Percentiles rank a stretch among this genome's conserved stretches.
phyloP scores from a whole-genome alignment of 2,329 filamentous ascomycete genomes.

The Pyrenochaeta sp. region DNA sequence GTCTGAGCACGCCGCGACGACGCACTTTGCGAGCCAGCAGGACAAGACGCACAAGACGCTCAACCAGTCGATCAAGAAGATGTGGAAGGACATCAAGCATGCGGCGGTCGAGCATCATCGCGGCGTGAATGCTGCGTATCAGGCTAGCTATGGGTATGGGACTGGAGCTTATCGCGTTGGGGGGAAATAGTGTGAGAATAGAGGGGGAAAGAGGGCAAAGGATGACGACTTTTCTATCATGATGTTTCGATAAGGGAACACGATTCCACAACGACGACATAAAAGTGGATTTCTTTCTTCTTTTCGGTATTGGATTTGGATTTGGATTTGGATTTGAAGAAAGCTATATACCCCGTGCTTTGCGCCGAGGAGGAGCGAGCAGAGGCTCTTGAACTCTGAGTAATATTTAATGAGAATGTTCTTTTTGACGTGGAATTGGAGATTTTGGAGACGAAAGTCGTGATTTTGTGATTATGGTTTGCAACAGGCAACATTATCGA shows the following conservation, averaged over 20 bases:
- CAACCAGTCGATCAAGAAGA: constrained; percentile 34
- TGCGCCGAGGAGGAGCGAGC: background rate
- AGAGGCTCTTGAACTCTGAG: background rate
- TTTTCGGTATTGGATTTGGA: background rate
- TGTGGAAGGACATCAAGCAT: constrained; percentile 38
- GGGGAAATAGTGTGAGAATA: background rate
- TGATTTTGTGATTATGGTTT: too few relatives aligned
- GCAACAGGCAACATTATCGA: too few relatives aligned
- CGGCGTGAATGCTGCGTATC: constrained; percentile 38
- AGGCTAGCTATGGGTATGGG: constrained; percentile 31
- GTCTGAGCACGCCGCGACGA: constrained; percentile 28
- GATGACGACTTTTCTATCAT: too few relatives aligned
- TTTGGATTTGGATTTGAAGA: background rate
- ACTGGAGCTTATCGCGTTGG: background rate
- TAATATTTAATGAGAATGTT: constrained; percentile 3
- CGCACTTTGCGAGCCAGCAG: constrained; percentile 25
- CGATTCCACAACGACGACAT: background rate
- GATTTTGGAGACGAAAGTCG: too few relatives aligned
- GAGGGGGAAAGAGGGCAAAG: background rate
- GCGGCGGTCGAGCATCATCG: constrained; percentile 38
- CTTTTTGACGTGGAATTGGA: too few relatives aligned
- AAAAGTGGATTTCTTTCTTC: background rate
- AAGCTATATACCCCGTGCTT: constrained; percentile 1
- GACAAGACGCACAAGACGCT: constrained; percentile 25
- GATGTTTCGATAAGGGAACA: too few relatives aligned